Percentiles rank a stretch among this genome's conserved stretches.
Evolutionary conservation across 805 yeast genomes (phyloP).

Genomic region (Candida verbasci): DNA sequence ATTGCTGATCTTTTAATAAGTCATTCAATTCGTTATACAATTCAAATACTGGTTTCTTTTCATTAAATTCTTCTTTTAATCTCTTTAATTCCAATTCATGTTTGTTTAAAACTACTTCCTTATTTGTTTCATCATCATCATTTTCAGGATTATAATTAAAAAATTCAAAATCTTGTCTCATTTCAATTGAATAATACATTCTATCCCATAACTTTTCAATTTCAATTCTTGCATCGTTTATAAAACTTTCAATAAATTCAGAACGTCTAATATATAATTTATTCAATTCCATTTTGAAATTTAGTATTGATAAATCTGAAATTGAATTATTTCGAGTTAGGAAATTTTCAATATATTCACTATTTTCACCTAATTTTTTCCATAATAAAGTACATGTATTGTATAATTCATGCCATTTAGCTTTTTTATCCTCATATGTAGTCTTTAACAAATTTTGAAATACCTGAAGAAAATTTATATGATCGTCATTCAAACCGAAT

Average conservation of each 20-base stretch:
- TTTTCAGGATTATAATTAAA: conserved; percentile 23
- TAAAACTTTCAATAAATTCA: conserved; percentile 62
- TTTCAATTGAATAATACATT: conserved; percentile 53
- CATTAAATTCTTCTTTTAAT: conserved; percentile 46
- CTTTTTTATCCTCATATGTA: conserved; percentile 31
- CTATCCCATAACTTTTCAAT: conserved; percentile 61
- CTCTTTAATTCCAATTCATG: conserved; percentile 61
- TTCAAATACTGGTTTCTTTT: conserved; percentile 51
- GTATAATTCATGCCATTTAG: conserved; percentile 30
- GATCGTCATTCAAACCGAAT: conserved; percentile 35
- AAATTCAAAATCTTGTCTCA: conserved; percentile 45
- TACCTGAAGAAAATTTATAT: conserved; percentile 26
- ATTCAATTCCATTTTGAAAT: conserved; percentile 51
- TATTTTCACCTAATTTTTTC: conserved; percentile 51
- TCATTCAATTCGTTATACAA: conserved; percentile 53
- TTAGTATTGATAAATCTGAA: conserved; percentile 42
- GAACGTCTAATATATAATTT: conserved; percentile 59
- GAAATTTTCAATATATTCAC: conserved; percentile 38
- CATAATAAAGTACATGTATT: conserved; percentile 48
- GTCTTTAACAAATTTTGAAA: conserved; percentile 27
- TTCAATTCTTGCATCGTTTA: conserved; percentile 54
- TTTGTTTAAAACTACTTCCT: conserved; percentile 55
- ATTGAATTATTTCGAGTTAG: conserved; percentile 43
- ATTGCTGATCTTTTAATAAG: conserved; percentile 54
- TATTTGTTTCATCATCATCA: conserved; percentile 39